Evolutionary conservation across 108 stramenopile genomes (phyloP), one percentile per base, ranked within the genome.

Genomic region (Stephanodiscus triporus): DNA sequence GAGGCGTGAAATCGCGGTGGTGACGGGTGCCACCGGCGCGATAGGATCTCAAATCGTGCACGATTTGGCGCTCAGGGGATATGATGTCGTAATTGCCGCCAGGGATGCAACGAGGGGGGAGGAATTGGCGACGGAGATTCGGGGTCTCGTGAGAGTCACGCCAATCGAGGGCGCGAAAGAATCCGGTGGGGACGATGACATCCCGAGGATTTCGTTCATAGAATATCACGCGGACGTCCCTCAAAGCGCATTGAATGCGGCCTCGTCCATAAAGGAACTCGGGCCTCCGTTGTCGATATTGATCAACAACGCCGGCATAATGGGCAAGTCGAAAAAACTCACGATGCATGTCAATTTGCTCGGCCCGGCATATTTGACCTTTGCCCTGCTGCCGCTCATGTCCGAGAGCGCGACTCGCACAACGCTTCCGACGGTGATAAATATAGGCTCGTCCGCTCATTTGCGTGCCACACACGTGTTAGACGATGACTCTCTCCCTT

Each of bases 301-400:
- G 47, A 66, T 81, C 43, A 81, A 81, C 38, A 81, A 81, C 55
- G 80, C 80, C 1, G 80, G 80, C 0, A 75, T 81, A 30, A 81
- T 81, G 80, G 80, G 80, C 17, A 58, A 65, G 34, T 75, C 80
- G 2, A 65, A 81, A 70, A 63, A 60, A 60, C 43, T 75, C 24
- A 74, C 80, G 0, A 81, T 81, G 80, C 65, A 42, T 9, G 80
- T 81, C 16, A 81, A 81, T 40, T 62, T 81, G 23, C 22, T 81
- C 13, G 80, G 73, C 11, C 80, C 80, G 4, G 80, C 50, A 6
- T 36, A 68, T 23, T 50, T 81, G 19, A 81, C 80, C 11, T 66
- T 81, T 8, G 68, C 64, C 4, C 27, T 81, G 27, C 56, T 81
- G 17, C 80, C 80, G 6, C 30, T 75, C 40, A 71, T 81, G 79